These are phyloP conservation scores for Eremochloa ophiuroides DNA, from an alignment of 176 grass and related monocot species.

Conservation along the genomic window DNA sequence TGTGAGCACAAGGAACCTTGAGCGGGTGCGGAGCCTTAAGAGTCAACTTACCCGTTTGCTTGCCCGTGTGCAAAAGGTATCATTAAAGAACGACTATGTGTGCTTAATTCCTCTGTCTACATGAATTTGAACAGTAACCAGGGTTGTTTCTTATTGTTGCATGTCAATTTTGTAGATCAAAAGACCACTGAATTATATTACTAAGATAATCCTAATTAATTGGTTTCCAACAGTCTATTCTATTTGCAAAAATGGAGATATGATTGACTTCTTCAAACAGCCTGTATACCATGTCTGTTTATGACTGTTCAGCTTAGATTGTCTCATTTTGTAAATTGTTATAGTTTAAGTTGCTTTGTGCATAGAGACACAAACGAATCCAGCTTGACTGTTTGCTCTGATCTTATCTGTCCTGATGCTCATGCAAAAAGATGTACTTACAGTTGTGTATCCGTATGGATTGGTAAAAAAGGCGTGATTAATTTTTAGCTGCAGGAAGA, in stretches of 20 bases:
- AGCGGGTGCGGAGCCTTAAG: constrained; percentile 88
- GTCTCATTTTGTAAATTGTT: neutral
- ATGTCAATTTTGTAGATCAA: neutral
- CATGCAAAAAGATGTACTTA: neutral
- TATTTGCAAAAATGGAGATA: neutral
- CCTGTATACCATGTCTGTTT: neutral
- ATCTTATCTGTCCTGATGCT: neutral
- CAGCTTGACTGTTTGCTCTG: neutral
- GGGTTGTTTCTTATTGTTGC: neutral
- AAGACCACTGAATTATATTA: neutral
- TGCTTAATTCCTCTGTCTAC: neutral
- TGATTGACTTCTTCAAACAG: neutral
- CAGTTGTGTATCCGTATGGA: neutral
- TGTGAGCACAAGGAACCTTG: constrained; percentile 91
- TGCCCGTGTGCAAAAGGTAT: constrained; percentile 97
- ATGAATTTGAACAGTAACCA: neutral
- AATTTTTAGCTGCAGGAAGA: neutral
- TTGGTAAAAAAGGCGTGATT: neutral
- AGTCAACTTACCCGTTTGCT: constrained; percentile 80
- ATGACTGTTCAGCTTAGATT: neutral
- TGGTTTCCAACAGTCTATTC: neutral
- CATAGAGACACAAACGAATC: neutral
- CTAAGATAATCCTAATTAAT: neutral
- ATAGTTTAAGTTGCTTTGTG: neutral
- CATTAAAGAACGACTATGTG: neutral